A percentile compares a stretch with the other conserved stretches of the same genome.
Conservation (phyloP, 2,329 filamentous ascomycete genomes). For the Aureobasidium sp. region DNA sequence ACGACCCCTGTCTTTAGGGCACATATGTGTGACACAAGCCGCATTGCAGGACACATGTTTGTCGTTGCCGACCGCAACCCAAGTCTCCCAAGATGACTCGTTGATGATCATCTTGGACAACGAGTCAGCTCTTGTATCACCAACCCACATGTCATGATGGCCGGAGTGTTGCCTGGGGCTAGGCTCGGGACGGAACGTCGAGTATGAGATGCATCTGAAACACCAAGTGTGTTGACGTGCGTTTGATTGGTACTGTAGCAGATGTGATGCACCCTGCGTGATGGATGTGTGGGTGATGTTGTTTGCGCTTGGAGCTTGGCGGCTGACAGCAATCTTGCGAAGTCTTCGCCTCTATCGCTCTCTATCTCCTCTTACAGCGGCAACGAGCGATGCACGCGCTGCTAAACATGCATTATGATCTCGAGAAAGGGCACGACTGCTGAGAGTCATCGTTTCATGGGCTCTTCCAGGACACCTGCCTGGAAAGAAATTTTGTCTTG, state of each 20-base stretch:
- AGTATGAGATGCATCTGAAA: slow-evolving; percentile 1
- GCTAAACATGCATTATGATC: no score
- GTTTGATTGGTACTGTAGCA: background rate
- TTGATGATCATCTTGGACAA: background rate
- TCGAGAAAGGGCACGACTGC: no score
- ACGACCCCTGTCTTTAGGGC: background rate
- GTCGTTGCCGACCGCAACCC: background rate
- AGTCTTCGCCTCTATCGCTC: background rate
- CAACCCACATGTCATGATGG: background rate
- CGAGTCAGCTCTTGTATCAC: background rate
- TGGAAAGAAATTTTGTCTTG: background rate
- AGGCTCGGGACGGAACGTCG: background rate
- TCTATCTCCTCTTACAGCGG: background rate
- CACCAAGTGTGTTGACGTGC: slow-evolving; percentile 6
- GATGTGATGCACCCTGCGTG: background rate
- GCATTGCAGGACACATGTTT: background rate
- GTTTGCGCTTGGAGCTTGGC: slow-evolving; percentile 4
- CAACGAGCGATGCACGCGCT: background rate
- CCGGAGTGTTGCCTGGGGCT: background rate
- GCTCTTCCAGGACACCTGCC: background rate
- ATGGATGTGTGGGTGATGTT: background rate
- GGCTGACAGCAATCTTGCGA: background rate
- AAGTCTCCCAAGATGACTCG: background rate
- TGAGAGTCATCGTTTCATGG: background rate
- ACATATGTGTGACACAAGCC: background rate